Evolutionary conservation across 192 early-diverging fungal genomes (phyloP), one percentile per base, ranked within the genome.

Genomic region (Gigaspora rosea): DNA sequence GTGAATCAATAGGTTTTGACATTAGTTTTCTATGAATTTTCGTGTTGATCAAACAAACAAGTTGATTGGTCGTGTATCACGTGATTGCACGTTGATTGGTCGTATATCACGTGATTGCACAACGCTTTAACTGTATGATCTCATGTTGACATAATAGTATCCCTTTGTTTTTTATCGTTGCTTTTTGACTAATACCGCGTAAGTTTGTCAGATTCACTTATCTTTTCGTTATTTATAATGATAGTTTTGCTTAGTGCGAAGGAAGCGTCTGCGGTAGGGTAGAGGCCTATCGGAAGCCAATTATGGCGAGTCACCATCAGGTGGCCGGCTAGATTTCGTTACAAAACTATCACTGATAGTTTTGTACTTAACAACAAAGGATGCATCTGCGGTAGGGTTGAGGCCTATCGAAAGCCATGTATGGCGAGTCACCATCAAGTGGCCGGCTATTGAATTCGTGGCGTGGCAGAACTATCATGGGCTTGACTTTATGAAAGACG

Each of bases 261-360:
- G 54, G 66, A 77, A 67, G 76, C 41, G 76, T 33, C 76, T 56
- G 76, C 76, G 66, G 41, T 56, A 77, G 76, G 35, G 76, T 58
- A 52, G 49, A 59, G 62, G 52, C 35, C 76, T 77, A 50, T 77
- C 76, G 65, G 76, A 77, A 77, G 76, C 76, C 76, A 77, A 47
- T 54, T 56, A 70, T 77, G 64, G 76, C 76, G 66, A 77, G 76
- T 77, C 66, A 22, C 66, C 66, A 58, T 69, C 63, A 13, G 65
- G 66, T 77, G 64, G 76, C 76, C 66, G 56, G 18, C 71, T 27
- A 3, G 70, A 71, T 20, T 71, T 71, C 70, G 46, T 71, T 71
- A 7, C 70, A 71, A 49, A 71, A 3, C 20, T 71, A 51, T 66
- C 51, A 35, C 15, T 63, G 41, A 48, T 75, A 75, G 36, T 66